Base-by-base conservation (phyloP, 495 filamentous ascomycete genomes). In the Trypethelium eluteriae region DNA sequence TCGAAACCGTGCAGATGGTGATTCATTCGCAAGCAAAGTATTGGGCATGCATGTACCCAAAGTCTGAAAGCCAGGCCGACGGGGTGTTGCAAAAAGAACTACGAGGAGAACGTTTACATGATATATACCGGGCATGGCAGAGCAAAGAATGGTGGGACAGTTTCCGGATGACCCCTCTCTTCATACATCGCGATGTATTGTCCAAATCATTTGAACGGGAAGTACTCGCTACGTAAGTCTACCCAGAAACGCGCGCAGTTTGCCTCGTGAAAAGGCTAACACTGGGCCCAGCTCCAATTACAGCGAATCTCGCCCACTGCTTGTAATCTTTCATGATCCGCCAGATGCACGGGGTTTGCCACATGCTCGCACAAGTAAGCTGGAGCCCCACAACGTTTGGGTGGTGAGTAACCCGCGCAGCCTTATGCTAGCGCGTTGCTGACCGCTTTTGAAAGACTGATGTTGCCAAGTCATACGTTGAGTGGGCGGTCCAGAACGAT, bases 151-250 rank as follows among this genome's bases (percentile, higher is more conserved):
- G 97, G 6, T 85, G 82, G 44, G 84, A 90, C 32, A 85, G 85
- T 62, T 84, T 89, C 70, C 83, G 84, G 44, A 92, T 98, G 85
- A 81, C 86, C 0, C 84, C 85, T 9, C 78, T 98, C 2, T 84
- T 83, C 68, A 87, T 98, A 18, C 86, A 88, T 68, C 83, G 88
- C 3, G 84, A 87, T 25, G 75, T 77, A 2, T 82, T 96, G 2
- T 89, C 86, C 39, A 85, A 84, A 68, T 90, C 90, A 1, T 96
- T 95, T 70, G 85, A 91, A 71, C 88, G 96, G 69, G 91, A 97
- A 71, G 89, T 98, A 12, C 76, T 98, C 41, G 89, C 88, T n/a
- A 96, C 92, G 77, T 87, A 77, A 76, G 79, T 69, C n/a, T 12
- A 56, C 32, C 38, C 10, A 0, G n/a, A 3, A 50, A 18, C n/a